Evolutionary conservation across 1,139 yeast genomes (phyloP).

Genomic region (Trichomonascaceae sp.): DNA sequence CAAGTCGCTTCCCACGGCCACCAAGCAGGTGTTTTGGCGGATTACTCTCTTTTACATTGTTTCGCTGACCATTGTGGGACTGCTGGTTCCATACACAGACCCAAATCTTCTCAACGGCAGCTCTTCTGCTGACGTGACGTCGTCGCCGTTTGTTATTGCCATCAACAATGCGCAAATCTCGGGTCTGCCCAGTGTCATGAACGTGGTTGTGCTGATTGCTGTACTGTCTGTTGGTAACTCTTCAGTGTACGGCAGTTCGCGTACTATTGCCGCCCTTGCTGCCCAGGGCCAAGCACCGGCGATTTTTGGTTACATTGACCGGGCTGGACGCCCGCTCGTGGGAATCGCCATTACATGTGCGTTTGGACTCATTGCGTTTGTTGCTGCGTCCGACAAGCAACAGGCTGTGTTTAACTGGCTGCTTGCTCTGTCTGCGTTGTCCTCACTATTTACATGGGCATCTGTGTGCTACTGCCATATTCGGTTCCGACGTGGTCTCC

Average conservation of each 20-base stretch:
- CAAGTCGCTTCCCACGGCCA: conserved; percentile 59
- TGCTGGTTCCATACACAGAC: conserved; percentile 54
- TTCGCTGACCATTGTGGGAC: conserved; percentile 48
- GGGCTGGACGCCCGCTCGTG: conserved; percentile 57
- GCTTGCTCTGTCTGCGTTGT: conserved; percentile 65
- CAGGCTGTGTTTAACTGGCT: conserved; percentile 66
- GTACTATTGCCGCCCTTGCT: conserved; percentile 70
- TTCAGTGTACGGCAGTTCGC: conserved; percentile 62
- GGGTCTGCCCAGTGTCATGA: conserved; percentile 55
- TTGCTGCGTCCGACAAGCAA: conserved; percentile 56
- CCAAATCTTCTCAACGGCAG: conserved; percentile 34
- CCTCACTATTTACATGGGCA: conserved; percentile 73
- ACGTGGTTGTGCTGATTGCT: conserved; percentile 57
- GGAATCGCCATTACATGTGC: conserved; percentile 45
- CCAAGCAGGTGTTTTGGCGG: conserved; percentile 64
- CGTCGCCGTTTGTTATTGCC: conserved; percentile 67
- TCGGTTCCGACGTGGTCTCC: conserved; percentile 66
- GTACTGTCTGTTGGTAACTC: conserved; percentile 64
- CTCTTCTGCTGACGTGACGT: conserved; percentile 38
- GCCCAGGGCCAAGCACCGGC: conserved; percentile 69
- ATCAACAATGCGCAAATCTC: conserved; percentile 41
- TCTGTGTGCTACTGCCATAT: conserved; percentile 61
- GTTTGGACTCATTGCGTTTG: conserved; percentile 56
- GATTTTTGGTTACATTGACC: conserved; percentile 58
- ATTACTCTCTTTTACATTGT: conserved; percentile 51